Evolutionary conservation across 2,329 filamentous ascomycete genomes (phyloP).

Genomic region (Drechslerella dactyloides): DNA sequence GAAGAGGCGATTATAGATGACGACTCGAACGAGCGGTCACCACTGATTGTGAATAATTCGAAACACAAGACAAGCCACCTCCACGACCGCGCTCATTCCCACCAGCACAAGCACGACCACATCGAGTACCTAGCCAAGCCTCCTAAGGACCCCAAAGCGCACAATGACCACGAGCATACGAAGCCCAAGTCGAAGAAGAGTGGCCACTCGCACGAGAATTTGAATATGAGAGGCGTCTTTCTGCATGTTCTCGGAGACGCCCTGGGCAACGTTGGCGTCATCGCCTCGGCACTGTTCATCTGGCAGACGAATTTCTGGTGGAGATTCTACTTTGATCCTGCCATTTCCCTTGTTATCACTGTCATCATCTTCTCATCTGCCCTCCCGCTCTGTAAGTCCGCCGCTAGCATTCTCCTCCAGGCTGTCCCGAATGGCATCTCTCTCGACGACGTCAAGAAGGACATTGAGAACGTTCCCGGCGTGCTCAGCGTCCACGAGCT

Average conservation of each 20-base stretch:
- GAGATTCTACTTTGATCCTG: constrained; percentile 86
- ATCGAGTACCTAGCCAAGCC: constrained; percentile 53
- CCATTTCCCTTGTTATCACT: constrained; percentile 92
- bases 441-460: constrained; percentile 87
- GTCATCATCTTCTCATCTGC: constrained; percentile 75
- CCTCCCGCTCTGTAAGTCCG: constrained; percentile 78
- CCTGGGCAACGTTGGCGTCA: constrained; percentile 84
- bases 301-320: constrained; percentile 82
- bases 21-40: constrained; percentile 58
- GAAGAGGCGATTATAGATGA: constrained; percentile 59
- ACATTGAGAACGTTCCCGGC: constrained; percentile 83
- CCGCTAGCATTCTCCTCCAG: constrained; percentile 87
- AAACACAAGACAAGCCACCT: constrained; percentile 55
- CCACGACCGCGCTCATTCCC: constrained; percentile 55
- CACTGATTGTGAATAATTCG: constrained; percentile 56
- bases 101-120: constrained; percentile 54
- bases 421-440: constrained; percentile 88
- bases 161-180: constrained; percentile 79
- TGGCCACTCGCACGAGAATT: constrained; percentile 79
- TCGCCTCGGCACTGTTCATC: constrained; percentile 81
- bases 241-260: constrained; percentile 81
- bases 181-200: constrained; percentile 71
- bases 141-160: constrained; percentile 59
- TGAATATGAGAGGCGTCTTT: constrained; percentile 91
- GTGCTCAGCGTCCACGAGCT: constrained; percentile 92